Base-by-base conservation (phyloP, 805 yeast genomes). In the Yarrowia porcina region DNA sequence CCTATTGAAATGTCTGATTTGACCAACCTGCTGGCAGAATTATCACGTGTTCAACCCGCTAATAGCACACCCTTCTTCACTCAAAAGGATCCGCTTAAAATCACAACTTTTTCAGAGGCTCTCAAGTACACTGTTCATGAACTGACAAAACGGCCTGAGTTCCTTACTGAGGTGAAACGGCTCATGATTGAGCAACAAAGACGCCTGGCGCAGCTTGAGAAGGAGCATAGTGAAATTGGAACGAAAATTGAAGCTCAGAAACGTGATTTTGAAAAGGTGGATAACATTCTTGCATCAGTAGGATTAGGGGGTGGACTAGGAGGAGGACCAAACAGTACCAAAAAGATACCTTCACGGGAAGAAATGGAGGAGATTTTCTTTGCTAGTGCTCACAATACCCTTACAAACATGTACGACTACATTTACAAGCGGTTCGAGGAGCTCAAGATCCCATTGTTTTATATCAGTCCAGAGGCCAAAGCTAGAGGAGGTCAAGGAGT, bases 341-440 rank as follows among this genome's bases (percentile, higher is more conserved):
- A 56, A 15, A 28, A 27, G 47, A 15, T 11, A 6, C 38, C 38
- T n/a, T 21, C 61, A 17, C 10, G 28, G 21, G 49, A 39, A 10
- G 61, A 56, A 20, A 39, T 28, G 3, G 61, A 56, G 27, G 49
- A 20, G 3, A 20, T 21, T 0, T 56, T 56, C 8, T 39, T 9
- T n/a, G 28, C 27, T 1, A 27, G 28, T 10, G 61, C 61, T 4
- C 49, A 56, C 30, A 28, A n/a, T 9, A 30, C 49, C 9, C 28
- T 56, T 20, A 56, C 61, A 1, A 56, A 56, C 49, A 56, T 56
- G 61, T 41, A 56, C 30, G 61, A 56, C 21, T 56, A 56, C 61
- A 56, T 56, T 13, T 56, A 39, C 17, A 41, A 18, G 35, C 61
- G 61, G 18, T 32, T 56, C 9, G 49, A 56, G 61, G 49, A 56